These are phyloP conservation scores for Alloascoidea africana DNA, from an alignment of 805 yeast genomes.

Conservation along the genomic window DNA sequence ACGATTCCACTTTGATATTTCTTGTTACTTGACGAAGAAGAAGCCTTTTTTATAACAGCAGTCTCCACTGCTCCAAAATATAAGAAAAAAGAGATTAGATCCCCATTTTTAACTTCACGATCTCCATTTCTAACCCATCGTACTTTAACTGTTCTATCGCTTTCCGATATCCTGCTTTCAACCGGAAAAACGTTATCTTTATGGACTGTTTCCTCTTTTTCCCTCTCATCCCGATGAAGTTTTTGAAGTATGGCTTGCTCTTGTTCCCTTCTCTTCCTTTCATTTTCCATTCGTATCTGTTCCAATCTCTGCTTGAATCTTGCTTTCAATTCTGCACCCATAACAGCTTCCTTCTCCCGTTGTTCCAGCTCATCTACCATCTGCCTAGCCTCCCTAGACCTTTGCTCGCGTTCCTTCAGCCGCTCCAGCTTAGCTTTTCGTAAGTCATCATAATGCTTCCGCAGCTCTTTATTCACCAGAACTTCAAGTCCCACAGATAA, in stretches of 20 bases:
- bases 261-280: slow-evolving; percentile 3
- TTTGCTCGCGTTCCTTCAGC: background rate
- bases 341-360: slow-evolving; percentile 3
- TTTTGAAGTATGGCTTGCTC: slow-evolving; percentile 2
- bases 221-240: background rate
- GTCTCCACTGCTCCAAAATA: slow-evolving; percentile 5
- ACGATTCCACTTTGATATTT: slow-evolving; percentile 2
- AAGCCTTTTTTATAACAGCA: background rate
- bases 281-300: slow-evolving; percentile 2
- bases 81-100: slow-evolving; percentile 2
- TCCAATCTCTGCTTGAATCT: slow-evolving; percentile 4
- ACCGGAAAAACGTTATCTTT: background rate
- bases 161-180: slow-evolving; percentile 2
- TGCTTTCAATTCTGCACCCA: background rate
- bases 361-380: background rate
- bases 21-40: background rate
- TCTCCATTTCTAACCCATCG: slow-evolving; percentile 3
- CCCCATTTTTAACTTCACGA: background rate
- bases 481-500: slow-evolving; percentile 15
- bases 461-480: slow-evolving; percentile 10
- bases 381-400: background rate
- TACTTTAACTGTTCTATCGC: slow-evolving; percentile 5
- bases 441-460: slow-evolving; percentile 11
- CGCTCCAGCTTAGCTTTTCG: background rate
- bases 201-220: background rate